phyloP scores from a whole-genome alignment of 2,329 filamentous ascomycete genomes.

The Pestalotiopsis sp. region DNA sequence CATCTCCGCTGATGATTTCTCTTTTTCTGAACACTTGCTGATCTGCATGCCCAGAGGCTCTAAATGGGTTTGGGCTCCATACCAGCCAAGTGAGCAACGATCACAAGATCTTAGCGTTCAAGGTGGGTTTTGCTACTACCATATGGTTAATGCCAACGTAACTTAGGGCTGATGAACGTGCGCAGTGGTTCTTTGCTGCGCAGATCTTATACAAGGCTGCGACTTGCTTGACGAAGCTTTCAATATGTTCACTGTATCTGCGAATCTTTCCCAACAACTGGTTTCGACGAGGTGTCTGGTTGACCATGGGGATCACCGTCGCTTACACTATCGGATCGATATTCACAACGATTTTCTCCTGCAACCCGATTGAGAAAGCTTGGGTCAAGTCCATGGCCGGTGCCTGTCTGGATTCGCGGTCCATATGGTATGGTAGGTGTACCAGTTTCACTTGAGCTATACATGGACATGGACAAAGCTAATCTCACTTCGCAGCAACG shows the following conservation, averaged over 20 bases:
- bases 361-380: background rate
- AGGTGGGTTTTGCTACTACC: background rate
- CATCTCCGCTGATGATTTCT: background rate
- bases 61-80: conserved; percentile 10
- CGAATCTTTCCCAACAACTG: conserved; percentile 5
- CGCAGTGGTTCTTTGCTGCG: conserved; percentile 21
- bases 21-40: background rate
- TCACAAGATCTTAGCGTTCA: conserved; percentile 8
- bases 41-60: background rate
- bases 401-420: background rate
- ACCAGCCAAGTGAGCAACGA: background rate
- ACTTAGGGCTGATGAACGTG: background rate
- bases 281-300: background rate
- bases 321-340: conserved; percentile 1
- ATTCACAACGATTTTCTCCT: conserved; percentile 6
- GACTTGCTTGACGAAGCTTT: conserved; percentile 18
- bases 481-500: conserved; percentile 2
- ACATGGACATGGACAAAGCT: background rate
- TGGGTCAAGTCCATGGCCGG: conserved; percentile 2
- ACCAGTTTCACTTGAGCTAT: background rate
- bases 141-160: background rate
- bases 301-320: conserved; percentile 3
- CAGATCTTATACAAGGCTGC: conserved; percentile 21
- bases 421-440: conserved; percentile 5
- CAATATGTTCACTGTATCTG: conserved; percentile 12